Base-by-base conservation (phyloP, 1,284 basidiomycete species). In the Mrakiaceae sp. region DNA sequence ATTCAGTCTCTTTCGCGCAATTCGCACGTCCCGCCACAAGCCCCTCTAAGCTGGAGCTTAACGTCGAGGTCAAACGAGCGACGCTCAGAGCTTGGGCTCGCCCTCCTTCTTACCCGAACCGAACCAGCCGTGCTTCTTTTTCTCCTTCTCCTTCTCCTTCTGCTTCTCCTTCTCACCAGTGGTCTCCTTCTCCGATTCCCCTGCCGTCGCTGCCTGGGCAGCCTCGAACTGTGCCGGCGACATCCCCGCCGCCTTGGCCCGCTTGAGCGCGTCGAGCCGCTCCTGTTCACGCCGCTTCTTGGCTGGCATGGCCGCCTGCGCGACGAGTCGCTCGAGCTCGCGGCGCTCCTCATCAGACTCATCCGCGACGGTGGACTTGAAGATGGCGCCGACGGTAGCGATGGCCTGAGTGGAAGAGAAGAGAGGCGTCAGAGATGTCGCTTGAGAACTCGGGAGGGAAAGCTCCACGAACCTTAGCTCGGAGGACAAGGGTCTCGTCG, bases 291-390 rank as follows among this genome's bases (percentile, higher is more conserved):
- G 70, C 58, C 68, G 69, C 64, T 70, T 73, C 70, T 77, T 75
- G 67, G 73, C 72, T 69, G 77, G 76, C 47, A 74, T 72, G 1
- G 74, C 76, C 40, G 78, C 78, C 57, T 77, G 74, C 11, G 78
- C 78, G 7, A 79, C 77, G 44, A 79, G 72, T 40, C 90, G 80
- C 76, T 97, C 93, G 49, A 97, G 83, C 75, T 96, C 92, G 63
- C 93, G 82, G 43, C 94, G 83, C 72, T 95, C 94, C 71, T 88
- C 87, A 72, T 94, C 92, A 10, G 87, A 85, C 73, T 91, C 91
- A 72, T 96, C 93, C 2, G 93, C 86, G 54, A 82, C 73, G 0
- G 88, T 83, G 3, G 81, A 78, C 76, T 93, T 94, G 81, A 96
- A 93, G 69, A 94, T 85, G 14, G 85, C 84, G 5, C 91, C 93